Base-by-base conservation (phyloP, 345 rosid species). In the Linum lewisii region DNA sequence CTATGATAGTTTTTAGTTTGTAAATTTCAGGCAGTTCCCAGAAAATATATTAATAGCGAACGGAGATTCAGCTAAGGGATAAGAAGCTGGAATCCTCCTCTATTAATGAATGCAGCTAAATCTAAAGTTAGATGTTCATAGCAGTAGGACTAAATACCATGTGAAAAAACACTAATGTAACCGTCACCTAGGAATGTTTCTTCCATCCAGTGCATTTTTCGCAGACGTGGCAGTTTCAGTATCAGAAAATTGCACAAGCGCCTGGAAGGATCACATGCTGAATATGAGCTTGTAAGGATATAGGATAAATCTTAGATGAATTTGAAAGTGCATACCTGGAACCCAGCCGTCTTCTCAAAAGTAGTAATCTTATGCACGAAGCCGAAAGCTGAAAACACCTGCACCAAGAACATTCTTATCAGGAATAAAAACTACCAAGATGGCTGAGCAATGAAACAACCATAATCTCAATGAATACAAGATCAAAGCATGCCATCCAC, bases 381-480 rank as follows among this genome's bases (percentile, higher is more conserved):
- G 60, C 99, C 99, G 78, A 94, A 94, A 45, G 99, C 92, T 63
- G 99, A 94, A 86, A 94, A 94, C 6, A 94, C 99, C 99, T 94
- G 87, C 84, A 80, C 49, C 20, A 69, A 53, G 63, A 21, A 70
- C 63, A 11, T 26, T 32, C 36, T 59, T 37, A 18, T 55, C 16
- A 34, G 15, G 38, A 45, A 62, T 21, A 23, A 58, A 24, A 53
- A 25, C 32, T 49, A 10, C 50, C 34, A 61, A 44, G 24, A 45
- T 14, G 10, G n/a, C 1, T 44, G 15, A 53, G 20, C 0, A 56
- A 15, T 7, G 15, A 47, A 57, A 24, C 4, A 24, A 13, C 54
- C 19, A 26, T 5, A 10, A 6, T 24, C 10, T 21, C 25, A 45
- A 22, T 16, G n/a, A n/a, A 19, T 7, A 54, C 14, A 51, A 23